A percentile compares a stretch with the other conserved stretches of the same genome.
phyloP scores from a whole-genome alignment of 2,329 filamentous ascomycete genomes.

The Colletotrichum karsti region DNA sequence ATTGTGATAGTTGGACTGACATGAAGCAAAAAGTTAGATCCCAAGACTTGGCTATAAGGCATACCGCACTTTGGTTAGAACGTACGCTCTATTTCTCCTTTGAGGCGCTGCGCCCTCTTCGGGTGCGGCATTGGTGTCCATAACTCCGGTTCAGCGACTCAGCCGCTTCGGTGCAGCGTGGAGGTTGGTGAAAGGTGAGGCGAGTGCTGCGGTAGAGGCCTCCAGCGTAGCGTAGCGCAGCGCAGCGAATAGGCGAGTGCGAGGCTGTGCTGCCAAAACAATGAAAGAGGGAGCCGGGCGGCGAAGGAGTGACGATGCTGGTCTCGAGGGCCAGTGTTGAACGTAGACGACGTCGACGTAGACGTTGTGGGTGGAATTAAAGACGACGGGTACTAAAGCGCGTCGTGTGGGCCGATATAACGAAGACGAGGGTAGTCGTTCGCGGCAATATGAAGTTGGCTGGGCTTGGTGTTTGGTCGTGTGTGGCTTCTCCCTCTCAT shows the following conservation, averaged over 20 bases:
- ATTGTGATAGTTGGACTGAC: conserved; percentile 64
- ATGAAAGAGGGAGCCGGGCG: conserved; percentile 18
- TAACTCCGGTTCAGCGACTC: conserved; percentile 6
- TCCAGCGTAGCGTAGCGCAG: conserved; percentile 14
- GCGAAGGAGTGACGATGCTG: conserved; percentile 15
- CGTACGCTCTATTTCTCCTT: conserved; percentile 48
- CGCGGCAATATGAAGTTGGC: too few species aligned
- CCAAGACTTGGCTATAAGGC: background rate
- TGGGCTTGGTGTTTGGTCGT: background rate
- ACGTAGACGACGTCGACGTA: background rate
- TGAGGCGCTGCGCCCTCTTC: conserved; percentile 23
- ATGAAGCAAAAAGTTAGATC: conserved; percentile 20
- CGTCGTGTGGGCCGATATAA: conserved; percentile 7
- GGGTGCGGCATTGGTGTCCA: conserved; percentile 23
- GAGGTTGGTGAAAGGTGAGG: conserved; percentile 5
- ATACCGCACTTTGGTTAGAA: conserved; percentile 21
- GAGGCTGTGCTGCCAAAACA: conserved; percentile 14
- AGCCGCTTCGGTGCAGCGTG: conserved; percentile 16
- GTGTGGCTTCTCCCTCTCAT: background rate
- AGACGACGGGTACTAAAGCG: background rate
- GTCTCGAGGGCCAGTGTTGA: background rate
- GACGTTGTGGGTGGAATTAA: background rate
- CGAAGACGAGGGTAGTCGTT: background rate
- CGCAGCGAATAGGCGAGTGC: background rate
- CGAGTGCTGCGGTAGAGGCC: background rate